These are phyloP conservation scores for Actinomucor elegans DNA, from an alignment of 371 early-diverging fungal genomes.

Conservation along the genomic window DNA sequence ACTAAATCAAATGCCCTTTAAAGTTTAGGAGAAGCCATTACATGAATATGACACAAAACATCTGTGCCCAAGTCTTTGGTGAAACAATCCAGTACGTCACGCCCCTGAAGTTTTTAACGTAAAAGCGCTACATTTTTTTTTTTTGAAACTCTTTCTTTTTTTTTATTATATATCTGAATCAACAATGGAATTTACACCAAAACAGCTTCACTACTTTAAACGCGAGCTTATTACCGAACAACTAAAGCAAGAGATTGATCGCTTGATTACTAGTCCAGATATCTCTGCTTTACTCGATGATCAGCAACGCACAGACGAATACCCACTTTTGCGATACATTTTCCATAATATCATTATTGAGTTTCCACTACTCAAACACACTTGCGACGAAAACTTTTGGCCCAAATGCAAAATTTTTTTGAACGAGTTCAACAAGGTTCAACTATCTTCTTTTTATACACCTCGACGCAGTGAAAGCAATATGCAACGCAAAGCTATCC, in stretches of 20 bases:
- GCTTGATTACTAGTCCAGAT: slow-evolving; percentile 5
- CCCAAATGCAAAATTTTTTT: slow-evolving; percentile 34
- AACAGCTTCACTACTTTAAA: slow-evolving; percentile 30
- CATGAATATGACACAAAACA: too few relatives aligned
- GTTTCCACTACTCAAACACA: slow-evolving; percentile 43
- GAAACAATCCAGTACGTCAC: too few relatives aligned
- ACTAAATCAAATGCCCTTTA: too few relatives aligned
- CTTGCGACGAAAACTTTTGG: slow-evolving; percentile 37
- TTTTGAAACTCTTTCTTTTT: slow-evolving; percentile 4
- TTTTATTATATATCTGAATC: neutral
- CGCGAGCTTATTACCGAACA: slow-evolving; percentile 22
- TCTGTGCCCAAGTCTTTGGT: too few relatives aligned
- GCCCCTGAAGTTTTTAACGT: too few relatives aligned
- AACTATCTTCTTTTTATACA: slow-evolving; percentile 21
- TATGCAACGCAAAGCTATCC: slow-evolving; percentile 29
- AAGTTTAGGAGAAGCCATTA: too few relatives aligned
- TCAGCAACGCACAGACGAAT: neutral
- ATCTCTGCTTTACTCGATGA: slow-evolving; percentile 1
- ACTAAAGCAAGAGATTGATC: slow-evolving; percentile 9
- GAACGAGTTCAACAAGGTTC: slow-evolving; percentile 33
- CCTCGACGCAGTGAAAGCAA: slow-evolving; percentile 24
- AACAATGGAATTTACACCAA: slow-evolving; percentile 21
- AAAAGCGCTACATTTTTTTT: too few relatives aligned
- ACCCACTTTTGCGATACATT: slow-evolving; percentile 36
- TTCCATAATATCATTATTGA: slow-evolving; percentile 36